Evolutionary conservation across 2,329 filamentous ascomycete genomes (phyloP), one percentile per base, ranked within the genome.

Genomic region (Shiraia sp.): DNA sequence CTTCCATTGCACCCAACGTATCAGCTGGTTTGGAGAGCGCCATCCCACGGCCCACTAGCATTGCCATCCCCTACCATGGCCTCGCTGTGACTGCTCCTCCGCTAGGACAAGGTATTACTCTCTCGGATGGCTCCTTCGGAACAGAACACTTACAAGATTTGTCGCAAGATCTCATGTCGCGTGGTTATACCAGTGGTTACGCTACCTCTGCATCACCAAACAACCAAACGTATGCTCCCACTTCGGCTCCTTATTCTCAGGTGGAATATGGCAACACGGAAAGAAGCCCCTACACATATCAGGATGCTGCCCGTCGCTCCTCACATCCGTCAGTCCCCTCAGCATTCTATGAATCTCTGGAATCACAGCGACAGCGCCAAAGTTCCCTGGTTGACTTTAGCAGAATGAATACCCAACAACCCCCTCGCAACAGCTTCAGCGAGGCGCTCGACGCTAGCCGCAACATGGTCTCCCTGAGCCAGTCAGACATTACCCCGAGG

Each of bases 391-490:
- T 84, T 85, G 82, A 86, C 81, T 77, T 79, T 71, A 72, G 74
- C 68, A 79, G 79, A 72, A 80, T 82, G 68, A 75, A 73, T 53
- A 72, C 81, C 36, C 80, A 66, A 72, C 60, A 59, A 75, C 81
- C 73, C 65, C 84, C 76, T 35, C 76, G 79, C 40, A 78, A 86
- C 57, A 86, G 85, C 57, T 95, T 91, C 68, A 88, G 86, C 54
- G 92, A 96, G 65, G 89, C 90, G 19, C 83, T 97, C 42, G 92
- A 96, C 68, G 91, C 91, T 16, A 91, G 90, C 67, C 87, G 93
- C 48, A 90, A 90, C 57, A 96, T 97, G 88, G 81, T 96, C 17
- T 90, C 90, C 26, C 88, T 97, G 80, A 95, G 89, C 79, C 90
- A 96, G 73, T 57, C 63, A 7, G 90, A 96, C 59, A 72, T 85